Percentiles rank a stretch among this genome's conserved stretches.
Evolutionary conservation across 192 early-diverging fungal species (phyloP).

Genomic region (Coemansia sp.): DNA sequence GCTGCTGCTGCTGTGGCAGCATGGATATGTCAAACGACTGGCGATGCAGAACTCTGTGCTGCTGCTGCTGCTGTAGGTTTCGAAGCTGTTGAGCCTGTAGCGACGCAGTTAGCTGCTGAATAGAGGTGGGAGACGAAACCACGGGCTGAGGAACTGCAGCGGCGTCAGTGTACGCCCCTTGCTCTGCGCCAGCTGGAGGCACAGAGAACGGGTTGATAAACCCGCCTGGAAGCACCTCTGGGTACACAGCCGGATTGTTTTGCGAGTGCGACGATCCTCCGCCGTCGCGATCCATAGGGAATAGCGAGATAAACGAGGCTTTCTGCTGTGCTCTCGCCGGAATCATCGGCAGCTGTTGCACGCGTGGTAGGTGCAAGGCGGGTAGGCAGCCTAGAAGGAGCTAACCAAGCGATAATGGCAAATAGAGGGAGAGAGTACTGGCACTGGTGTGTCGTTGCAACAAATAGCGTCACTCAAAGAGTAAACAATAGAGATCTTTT

Average conservation of each 20-base stretch:
- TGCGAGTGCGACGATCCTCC: neutral
- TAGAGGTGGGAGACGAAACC: constrained; percentile 9
- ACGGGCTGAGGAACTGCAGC: neutral
- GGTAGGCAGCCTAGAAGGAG: neutral
- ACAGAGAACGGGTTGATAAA: constrained; percentile 1
- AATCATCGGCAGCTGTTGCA: neutral
- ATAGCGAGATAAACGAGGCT: constrained; percentile 2
- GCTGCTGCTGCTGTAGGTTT: constrained; percentile 5
- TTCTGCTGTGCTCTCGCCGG: neutral
- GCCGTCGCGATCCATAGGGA: constrained; percentile 5
- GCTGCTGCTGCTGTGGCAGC: constrained; percentile 6
- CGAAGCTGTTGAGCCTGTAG: constrained; percentile 5
- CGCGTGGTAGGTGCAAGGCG: neutral
- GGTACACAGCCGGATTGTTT: neutral
- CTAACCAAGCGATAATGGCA: neutral
- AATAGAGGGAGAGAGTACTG: neutral
- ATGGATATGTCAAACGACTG: constrained; percentile 29
- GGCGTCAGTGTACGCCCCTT: neutral
- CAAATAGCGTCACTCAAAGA: no score
- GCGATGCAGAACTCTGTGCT: constrained; percentile 12
- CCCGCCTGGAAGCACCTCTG: neutral
- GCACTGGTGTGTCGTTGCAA: neutral
- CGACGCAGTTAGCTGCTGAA: constrained; percentile 12
- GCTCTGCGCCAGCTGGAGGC: neutral
- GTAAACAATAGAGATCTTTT: no score